phyloP scores from a whole-genome alignment of 116 monocot species.

The Dioscorea cayenensis region DNA sequence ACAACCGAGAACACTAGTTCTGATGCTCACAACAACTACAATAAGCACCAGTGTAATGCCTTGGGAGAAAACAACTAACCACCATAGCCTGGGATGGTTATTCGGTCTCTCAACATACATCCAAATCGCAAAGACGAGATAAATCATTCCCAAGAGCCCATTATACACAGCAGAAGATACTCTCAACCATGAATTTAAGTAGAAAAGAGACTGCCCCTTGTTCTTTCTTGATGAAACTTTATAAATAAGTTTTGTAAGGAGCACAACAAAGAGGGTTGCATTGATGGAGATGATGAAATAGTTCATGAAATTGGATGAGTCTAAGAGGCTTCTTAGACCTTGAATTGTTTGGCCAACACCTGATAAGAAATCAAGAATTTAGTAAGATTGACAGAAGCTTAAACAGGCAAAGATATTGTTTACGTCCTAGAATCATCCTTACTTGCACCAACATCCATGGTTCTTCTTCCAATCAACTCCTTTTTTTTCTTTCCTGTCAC shows the following conservation, averaged over 20 bases:
- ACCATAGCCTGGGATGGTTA: background rate
- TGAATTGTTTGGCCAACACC: too few species aligned
- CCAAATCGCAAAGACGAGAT: background rate
- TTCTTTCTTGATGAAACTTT: conserved; percentile 2
- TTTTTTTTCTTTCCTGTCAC: too few species aligned
- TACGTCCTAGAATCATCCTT: too few species aligned
- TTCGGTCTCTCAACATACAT: background rate
- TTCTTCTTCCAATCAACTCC: too few species aligned
- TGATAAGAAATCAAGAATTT: too few species aligned
- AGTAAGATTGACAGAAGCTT: too few species aligned
- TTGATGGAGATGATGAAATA: conserved; percentile 33
- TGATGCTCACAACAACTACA: background rate
- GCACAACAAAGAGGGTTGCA: conserved; percentile 28
- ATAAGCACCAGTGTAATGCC: background rate
- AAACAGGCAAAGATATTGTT: too few species aligned
- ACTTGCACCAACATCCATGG: too few species aligned
- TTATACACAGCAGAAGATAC: conserved; percentile 2
- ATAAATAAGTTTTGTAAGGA: conserved; percentile 22
- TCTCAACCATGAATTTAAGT: background rate
- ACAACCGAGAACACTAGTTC: background rate
- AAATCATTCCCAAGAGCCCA: background rate
- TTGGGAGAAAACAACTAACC: background rate
- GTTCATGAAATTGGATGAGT: conserved; percentile 50
- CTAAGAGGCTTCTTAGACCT: conserved; percentile 13
- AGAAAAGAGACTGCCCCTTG: background rate